Conservation (phyloP, 352 stramenopile species). For the Globisporangium radiosum region DNA sequence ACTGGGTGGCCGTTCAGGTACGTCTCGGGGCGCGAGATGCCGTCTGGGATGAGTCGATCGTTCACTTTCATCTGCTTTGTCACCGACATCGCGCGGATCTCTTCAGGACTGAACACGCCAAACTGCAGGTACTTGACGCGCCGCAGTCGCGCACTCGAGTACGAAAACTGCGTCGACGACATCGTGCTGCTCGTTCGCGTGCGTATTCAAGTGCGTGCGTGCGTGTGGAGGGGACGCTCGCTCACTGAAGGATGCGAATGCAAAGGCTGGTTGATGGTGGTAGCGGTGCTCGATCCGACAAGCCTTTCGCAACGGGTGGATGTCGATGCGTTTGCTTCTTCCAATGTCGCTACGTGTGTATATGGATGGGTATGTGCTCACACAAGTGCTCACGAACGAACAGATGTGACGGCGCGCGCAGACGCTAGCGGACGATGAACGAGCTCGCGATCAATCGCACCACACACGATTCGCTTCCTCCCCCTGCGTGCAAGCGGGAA, state of each 20-base stretch:
- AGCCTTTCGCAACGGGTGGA: not conserved
- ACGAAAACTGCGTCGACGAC: slow-evolving; percentile 92
- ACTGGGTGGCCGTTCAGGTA: slow-evolving; percentile 93
- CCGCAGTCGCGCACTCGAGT: slow-evolving; percentile 91
- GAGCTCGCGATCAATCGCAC: not conserved
- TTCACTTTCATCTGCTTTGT: slow-evolving; percentile 97
- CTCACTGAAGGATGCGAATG: too few relatives aligned
- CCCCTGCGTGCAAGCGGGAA: slow-evolving; percentile 34
- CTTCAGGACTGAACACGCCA: slow-evolving; percentile 96
- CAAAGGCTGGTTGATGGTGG: too few relatives aligned
- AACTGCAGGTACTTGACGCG: slow-evolving; percentile 98
- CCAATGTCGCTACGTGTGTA: too few relatives aligned
- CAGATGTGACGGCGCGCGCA: not conserved
- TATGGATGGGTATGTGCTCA: too few relatives aligned
- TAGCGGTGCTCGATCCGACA: too few relatives aligned
- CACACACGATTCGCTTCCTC: slow-evolving; percentile 8
- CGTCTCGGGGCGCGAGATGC: slow-evolving; percentile 89
- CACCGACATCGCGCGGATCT: slow-evolving; percentile 95
- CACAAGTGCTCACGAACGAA: not conserved
- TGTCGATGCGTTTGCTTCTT: not conserved
- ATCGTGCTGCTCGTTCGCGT: slow-evolving; percentile 18
- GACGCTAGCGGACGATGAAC: not conserved
- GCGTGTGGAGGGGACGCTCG: not conserved
- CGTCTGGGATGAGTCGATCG: slow-evolving; percentile 93
- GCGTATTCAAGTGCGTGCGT: not conserved